These are phyloP conservation scores for Acanthamoeba culbertsoni DNA, from an alignment of 208 protist species.

Conservation along the genomic window DNA sequence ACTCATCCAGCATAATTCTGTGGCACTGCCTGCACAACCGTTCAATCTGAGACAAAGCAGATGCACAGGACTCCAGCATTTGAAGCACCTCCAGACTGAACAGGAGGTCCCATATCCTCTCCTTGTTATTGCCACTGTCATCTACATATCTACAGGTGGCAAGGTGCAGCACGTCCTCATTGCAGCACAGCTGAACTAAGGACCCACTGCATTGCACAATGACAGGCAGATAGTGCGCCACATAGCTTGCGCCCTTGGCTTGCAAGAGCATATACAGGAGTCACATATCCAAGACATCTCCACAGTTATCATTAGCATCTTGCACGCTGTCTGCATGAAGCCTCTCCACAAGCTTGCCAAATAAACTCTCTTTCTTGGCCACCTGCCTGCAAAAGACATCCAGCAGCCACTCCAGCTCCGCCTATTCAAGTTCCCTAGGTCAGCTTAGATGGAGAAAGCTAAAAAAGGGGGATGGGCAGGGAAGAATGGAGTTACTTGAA, in stretches of 20 bases:
- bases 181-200: background rate
- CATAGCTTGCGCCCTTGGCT: background rate
- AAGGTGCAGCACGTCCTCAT: background rate
- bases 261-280: background rate
- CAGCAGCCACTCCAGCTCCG: background rate
- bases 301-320: background rate
- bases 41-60: background rate
- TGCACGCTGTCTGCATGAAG: background rate
- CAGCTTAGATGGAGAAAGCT: background rate
- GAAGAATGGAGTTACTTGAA: background rate
- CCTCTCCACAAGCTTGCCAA: background rate
- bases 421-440: background rate
- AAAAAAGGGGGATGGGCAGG: background rate
- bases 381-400: background rate
- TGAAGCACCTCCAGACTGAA: background rate
- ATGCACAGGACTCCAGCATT: background rate
- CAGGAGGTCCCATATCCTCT: background rate
- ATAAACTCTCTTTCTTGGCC: background rate
- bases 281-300: background rate
- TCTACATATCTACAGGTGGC: background rate
- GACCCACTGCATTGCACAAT: background rate
- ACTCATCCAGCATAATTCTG: background rate
- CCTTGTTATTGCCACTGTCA: background rate
- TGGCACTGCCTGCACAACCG: background rate
- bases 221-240: background rate